Evolutionary conservation across 345 rosid species (phyloP).

Genomic region (Hirschfeldia incana): DNA sequence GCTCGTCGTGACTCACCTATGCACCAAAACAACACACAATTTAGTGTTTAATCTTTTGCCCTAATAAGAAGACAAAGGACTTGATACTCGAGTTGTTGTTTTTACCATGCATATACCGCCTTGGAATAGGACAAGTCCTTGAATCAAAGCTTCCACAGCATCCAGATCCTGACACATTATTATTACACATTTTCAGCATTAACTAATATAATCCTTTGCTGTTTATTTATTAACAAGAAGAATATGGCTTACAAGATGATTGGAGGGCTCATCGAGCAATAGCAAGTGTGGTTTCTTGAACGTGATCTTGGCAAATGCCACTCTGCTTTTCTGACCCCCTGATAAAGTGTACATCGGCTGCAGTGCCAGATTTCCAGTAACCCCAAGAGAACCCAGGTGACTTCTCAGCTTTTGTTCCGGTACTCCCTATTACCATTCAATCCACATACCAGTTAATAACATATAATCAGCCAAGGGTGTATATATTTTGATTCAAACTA

Average conservation of each 20-base stretch:
- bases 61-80: neutral
- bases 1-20: constrained; percentile 98
- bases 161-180: constrained; percentile 70
- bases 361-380: constrained; percentile 96
- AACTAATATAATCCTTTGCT: neutral
- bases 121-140: constrained; percentile 95
- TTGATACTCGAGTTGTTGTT: neutral
- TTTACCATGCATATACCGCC: constrained; percentile 94
- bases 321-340: constrained; percentile 99
- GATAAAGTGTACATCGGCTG: constrained; percentile 99
- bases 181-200: constrained; percentile 7
- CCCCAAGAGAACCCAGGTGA: constrained; percentile 97
- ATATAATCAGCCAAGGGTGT: neutral
- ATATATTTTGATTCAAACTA: neutral
- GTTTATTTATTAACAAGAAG: neutral
- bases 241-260: constrained; percentile 84
- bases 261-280: constrained; percentile 97
- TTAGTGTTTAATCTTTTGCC: neutral
- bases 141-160: constrained; percentile 98
- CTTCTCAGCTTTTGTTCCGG: constrained; percentile 92
- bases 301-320: constrained; percentile 96
- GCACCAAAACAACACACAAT: constrained; percentile 22
- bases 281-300: constrained; percentile 98
- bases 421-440: constrained; percentile 66
- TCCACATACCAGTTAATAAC: constrained; percentile 13